Percentiles rank a stretch among this genome's conserved stretches.
phyloP scores from a whole-genome alignment of 2,329 filamentous ascomycete genomes.

The Rhinocladiella similis region DNA sequence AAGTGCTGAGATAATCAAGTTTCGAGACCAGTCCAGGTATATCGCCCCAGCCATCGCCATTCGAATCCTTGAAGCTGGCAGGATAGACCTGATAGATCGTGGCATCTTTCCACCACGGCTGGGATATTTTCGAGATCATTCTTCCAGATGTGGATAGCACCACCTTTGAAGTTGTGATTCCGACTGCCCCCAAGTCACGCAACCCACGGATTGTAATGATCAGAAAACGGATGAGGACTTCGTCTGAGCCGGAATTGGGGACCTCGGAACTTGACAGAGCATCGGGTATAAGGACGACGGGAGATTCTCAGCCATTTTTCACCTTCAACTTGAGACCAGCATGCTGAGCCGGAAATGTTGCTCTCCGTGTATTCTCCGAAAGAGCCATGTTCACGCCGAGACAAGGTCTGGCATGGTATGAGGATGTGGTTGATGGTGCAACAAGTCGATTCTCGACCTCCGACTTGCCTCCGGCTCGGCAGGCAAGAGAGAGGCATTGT shows the following conservation, averaged over 20 bases:
- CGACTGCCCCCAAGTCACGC: background rate
- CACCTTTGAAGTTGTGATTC: background rate
- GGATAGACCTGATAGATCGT: constrained; percentile 35
- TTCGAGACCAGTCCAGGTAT: constrained; percentile 31
- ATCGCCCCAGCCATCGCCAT: constrained; percentile 35
- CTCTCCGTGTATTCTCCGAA: too few relatives aligned
- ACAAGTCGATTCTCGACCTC: background rate
- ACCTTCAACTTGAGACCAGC: too few relatives aligned
- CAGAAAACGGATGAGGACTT: too few relatives aligned
- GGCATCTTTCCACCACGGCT: constrained; percentile 41
- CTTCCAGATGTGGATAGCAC: background rate
- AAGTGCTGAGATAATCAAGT: constrained; percentile 32
- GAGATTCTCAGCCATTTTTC: too few relatives aligned
- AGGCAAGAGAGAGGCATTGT: background rate
- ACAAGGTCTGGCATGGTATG: too few relatives aligned
- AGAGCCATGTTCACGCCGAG: too few relatives aligned
- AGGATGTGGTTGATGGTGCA: too few relatives aligned
- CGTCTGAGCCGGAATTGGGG: too few relatives aligned
- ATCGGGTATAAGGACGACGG: too few relatives aligned
- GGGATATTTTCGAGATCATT: background rate
- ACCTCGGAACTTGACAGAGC: too few relatives aligned
- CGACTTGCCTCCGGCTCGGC: background rate
- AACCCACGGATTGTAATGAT: too few relatives aligned
- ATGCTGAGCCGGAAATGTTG: too few relatives aligned
- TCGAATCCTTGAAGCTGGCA: constrained; percentile 34